Evolutionary conservation across 192 early-diverging fungal genomes (phyloP), one percentile per base, ranked within the genome.

Genomic region (Backusella circina): DNA sequence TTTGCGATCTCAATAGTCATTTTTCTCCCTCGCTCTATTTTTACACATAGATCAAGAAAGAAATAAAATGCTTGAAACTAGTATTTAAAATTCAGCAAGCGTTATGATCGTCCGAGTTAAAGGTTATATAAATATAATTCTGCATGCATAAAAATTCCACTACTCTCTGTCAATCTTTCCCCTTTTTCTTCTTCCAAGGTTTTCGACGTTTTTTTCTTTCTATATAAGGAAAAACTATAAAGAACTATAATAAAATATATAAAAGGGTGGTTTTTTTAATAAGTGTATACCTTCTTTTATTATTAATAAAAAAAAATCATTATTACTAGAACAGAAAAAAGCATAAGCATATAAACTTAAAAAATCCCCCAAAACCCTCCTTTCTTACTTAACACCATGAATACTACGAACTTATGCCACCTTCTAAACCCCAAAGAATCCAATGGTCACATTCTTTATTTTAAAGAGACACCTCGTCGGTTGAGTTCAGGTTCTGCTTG

Each of bases 401-500:
- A 61, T 61, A 61, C 54, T 61, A 8, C 54, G 10, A 61, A 61
- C 21, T 61, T 61, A 61, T 61, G 54, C 23, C 54, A 61, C 12
- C 54, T 61, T 61, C 54, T 61, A 23, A 61, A 61, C 23, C 54
- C 54, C 54, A 61, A 61, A 61, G 54, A 61, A 61, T 61, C 54
- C 12, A 61, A 61, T 61, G 54, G 54, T 61, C 23, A 61, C 12
- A 61, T 61, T 61, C 23, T 61, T 61, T 61, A 61, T 13, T 61
- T 28, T 12, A 61, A 61, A 28, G 54, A 61, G 54, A 61, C 54
- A 28, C 65, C 71, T 15, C 77, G 74, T 31, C 76, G 81, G 3
- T 51, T 82, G 15, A 78, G 77, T 36, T 79, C 77, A 41, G 81
- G 81, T 16, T 82, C 74, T 31, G 81, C 81, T 13, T 82, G 81